Evolutionary conservation across 352 stramenopile genomes (phyloP), one percentile per base, ranked within the genome.

Genomic region (Thalassiosira livingstoniorum): DNA sequence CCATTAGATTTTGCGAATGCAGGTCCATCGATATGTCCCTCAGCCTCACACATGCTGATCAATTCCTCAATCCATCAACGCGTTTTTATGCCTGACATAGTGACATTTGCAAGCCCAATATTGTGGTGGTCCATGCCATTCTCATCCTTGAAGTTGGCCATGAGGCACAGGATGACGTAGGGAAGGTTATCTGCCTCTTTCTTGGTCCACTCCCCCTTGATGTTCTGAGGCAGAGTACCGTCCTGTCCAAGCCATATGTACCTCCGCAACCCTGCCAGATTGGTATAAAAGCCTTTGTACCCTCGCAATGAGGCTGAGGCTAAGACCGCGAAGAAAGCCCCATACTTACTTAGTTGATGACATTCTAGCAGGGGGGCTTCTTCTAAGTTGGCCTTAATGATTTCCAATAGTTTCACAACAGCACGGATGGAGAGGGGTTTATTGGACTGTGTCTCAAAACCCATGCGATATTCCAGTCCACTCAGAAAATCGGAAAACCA

Each of bases 381-480:
- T n/a, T 57, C 11, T 0, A 54, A 69, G 45, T 78, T 54, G 11
- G 27, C 29, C n/a, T 80, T 64, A 0, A 87, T 58, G n/a, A 67
- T 11, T 0, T 62, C 37, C 4, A 82, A 31, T 2, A 75, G 1
- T 4, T 80, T 18, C 11, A 85, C 39, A 0, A 88, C 74, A 4
- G 75, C 68, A 5, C 21, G n/a, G 0, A 87, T 87, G 0, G 63
- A 43, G 5, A 87, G 15, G 0, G 51, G n/a, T 21, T 75, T n/a
- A 37, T 90, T 79, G 1, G 55, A 39, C n/a, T 53, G 32, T 2
- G 58, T 67, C 21, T 80, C 61, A 39, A 67, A 65, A 3, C 85
- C 85, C 76, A 90, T 87, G 5, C 85, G 31, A 11, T 68, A 53
- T n/a, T 88, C 66, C 7, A 47, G n/a, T 21, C 85, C 78, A 0